These are phyloP conservation scores for Penicillium maclennaniae DNA, from an alignment of 495 filamentous ascomycete species.

Conservation along the genomic window DNA sequence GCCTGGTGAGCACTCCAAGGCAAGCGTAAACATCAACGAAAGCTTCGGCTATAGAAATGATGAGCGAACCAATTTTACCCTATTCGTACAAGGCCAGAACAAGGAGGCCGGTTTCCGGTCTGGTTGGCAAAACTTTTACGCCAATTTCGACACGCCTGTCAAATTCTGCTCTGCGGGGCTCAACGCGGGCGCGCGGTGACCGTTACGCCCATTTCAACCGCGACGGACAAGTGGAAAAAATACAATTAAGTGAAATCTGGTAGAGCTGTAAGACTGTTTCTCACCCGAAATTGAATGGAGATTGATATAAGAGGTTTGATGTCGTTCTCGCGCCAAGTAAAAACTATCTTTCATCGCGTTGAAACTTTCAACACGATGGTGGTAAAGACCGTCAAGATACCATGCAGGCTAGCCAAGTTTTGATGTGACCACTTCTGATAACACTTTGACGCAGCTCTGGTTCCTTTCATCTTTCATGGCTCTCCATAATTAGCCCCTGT, in stretches of 20 bases:
- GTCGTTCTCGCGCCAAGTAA: not conserved
- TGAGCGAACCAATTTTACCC: not conserved
- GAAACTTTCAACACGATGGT: not conserved
- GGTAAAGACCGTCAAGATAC: not conserved
- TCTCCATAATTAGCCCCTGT: too few relatives aligned
- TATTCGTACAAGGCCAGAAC: not conserved
- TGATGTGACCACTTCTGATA: not conserved
- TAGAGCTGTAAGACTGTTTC: too few relatives aligned
- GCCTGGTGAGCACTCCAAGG: not conserved
- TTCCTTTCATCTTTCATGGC: too few relatives aligned
- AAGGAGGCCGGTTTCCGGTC: not conserved
- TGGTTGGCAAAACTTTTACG: not conserved
- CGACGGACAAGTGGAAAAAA: not conserved
- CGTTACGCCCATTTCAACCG: constrained; percentile 1
- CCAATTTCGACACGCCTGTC: constrained; percentile 2
- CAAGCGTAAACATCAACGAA: not conserved
- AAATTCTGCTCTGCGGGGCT: constrained; percentile 7
- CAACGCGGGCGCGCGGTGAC: constrained; percentile 2
- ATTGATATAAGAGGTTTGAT: not conserved
- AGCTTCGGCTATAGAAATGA: not conserved
- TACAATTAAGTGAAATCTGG: too few relatives aligned
- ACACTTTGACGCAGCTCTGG: too few relatives aligned
- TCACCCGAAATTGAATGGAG: too few relatives aligned
- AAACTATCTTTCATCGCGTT: not conserved
- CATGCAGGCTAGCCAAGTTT: not conserved